Evolutionary conservation across 257 asterid genomes (phyloP), one percentile per base, ranked within the genome.

Genomic region (Thymus mandschuricus): DNA sequence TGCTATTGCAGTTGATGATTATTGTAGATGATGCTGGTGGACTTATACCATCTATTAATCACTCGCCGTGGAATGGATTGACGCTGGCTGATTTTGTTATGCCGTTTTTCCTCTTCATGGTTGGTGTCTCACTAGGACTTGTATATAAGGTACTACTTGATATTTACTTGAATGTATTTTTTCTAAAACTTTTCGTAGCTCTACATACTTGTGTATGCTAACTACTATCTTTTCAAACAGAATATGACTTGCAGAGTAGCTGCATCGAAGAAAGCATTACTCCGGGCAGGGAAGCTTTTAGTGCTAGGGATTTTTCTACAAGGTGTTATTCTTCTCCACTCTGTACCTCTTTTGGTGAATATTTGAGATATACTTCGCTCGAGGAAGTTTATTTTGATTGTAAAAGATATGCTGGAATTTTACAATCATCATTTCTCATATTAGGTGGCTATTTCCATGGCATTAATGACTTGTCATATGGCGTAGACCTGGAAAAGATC

Each of bases 31-130:
- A 83, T 72, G 90, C 82, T 66, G 96, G 96, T 59, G 87, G 90
- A 62, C 43, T 86, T 44, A 59, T 86, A 48, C 96, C 96, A 40
- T 58, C 82, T 50, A 88, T 88, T 78, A 88, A 86, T 79, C 96
- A 88, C 70, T 85, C 96, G 15, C 96, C 92, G 9, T 88, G 96
- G 96, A 71, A 84, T 55, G 96, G 96, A 50, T 64, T 86, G 80
- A 88, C 96, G 30, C 81, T 88, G 34, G 96, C 96, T 3, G 96
- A 89, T 83, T 75, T 85, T 51, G 96, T 89, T 58, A 85, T 89
- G 91, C 96, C 96, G 15, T 85, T 89, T 83, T 89, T 89, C 78
- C 89, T 89, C 64, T 89, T 86, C 75, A 85, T 87, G 85, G 96
- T 86, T 75, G 96, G 96, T 33, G 78, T 86, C 38, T 86, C 96